Evolutionary conservation across 208 protist genomes (phyloP), one percentile per base, ranked within the genome.

Genomic region (Tritrichomonas foetus): DNA sequence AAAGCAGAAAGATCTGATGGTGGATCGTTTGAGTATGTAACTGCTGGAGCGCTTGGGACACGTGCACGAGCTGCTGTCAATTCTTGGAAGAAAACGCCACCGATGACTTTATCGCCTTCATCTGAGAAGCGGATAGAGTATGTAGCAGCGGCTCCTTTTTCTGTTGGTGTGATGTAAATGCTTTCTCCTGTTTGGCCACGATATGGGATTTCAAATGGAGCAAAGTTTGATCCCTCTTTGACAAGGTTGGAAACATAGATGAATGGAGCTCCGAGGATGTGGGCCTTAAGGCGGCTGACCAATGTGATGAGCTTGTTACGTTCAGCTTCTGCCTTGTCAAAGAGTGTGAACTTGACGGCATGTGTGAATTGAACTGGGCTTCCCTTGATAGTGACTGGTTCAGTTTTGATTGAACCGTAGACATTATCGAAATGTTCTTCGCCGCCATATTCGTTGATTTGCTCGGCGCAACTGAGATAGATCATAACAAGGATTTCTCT

Each of bases 191-290:
- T 61, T 5, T 8, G 0, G 11, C 16, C 47, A 57, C 78, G 78
- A 49, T 89, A 89, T 57, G 78, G 78, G n/a, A 89, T 57, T 50
- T 89, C 78, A 36, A 89, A 89, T 89, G 78, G 78, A 39, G 78
- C 41, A n/a, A 89, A 89, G 78, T 89, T 89, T 47, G 44, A 25
- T 33, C 57, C 57, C 14, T 25, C 41, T n/a, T 53, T 30, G 30
- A 89, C 78, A 3, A 44, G 20, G 5, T 53, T 39, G 9, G 78
- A 41, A 57, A 89, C 78, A 16, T 14, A 89, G 39, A 89, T 14
- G 78, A 89, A 89, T 57, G 78, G 78, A 89, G 47, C 47, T 27
- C 47, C 78, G 11, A 89, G n/a, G 5, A 89, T 57, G 57, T 89
- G 25, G 44, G 78, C 41, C 78, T 89, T 89, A 9, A 89, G 13